Evolutionary conservation across 1,284 basidiomycete species (phyloP), one percentile per base, ranked within the genome.

Genomic region (Apiotrichum domesticum): DNA sequence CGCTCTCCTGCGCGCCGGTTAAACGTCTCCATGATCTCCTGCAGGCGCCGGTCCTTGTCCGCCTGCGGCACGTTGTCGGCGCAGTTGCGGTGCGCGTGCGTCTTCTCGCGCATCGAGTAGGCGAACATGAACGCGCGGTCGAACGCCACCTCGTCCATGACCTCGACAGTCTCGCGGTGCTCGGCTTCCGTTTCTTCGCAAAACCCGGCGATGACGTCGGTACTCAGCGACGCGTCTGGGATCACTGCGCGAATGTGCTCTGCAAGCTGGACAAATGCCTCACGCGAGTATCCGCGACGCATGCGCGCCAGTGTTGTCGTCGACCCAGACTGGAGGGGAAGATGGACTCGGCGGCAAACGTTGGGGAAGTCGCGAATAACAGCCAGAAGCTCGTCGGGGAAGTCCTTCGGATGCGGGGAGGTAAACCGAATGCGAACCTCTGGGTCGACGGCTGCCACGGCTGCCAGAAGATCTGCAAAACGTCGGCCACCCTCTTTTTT

Each of bases 21-120:
- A 35, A 44, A 52, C 34, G 51, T 37, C 33, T 33, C 42, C 42
- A 52, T 52, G 42, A 52, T 52, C 51, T 52, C 51, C 34, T 34
- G 42, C 42, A 52, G 34, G 4, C 51, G 51, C 4, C 51, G 42
- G 35, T 52, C 42, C 51, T 52, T 52, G 35, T 52, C 51, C 10
- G 14, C n/a, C 34, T 44, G 51, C 2, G 42, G 15, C 35, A 52
- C 51, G 42, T 52, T 43, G 42, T 52, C 51, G 14, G 10, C 34
- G n/a, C n/a, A 52, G 35, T 52, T 52, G 14, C 51, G 32, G 51
- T 52, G 51, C 35, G 51, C 51, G 43, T 52, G 51, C 34, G 51
- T 52, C 35, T 52, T 52, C 42, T 52, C 51, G 8, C 51, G 51
- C 51, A 52, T 52, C 3, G n/a, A 29, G 21, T 52, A 52, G n/a